These are phyloP conservation scores for Dittrichia graveolens DNA, from an alignment of 129 eudicot genomes.

Conservation along the genomic window DNA sequence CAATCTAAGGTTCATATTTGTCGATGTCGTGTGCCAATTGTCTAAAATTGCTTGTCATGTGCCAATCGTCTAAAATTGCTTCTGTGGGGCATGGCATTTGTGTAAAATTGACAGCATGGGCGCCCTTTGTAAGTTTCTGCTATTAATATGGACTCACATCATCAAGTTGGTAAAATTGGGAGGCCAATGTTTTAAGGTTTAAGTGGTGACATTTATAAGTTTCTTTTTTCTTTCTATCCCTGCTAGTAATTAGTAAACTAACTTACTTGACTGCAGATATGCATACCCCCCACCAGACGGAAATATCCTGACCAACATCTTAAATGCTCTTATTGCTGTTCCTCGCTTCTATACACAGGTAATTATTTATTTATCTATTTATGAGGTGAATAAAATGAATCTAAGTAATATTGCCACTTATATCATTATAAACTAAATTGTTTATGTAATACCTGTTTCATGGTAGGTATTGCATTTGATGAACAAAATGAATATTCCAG, in stretches of 20 bases:
- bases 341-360: slow-evolving; percentile 99
- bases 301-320: slow-evolving; percentile 81
- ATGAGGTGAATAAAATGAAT: not conserved
- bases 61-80: no score
- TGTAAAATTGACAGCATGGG: no score
- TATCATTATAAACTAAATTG: not conserved
- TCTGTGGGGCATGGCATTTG: no score
- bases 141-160: no score
- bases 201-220: not conserved
- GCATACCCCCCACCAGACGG: slow-evolving; percentile 98
- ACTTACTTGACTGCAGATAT: slow-evolving; percentile 49
- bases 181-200: not conserved
- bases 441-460: not conserved
- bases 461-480: slow-evolving; percentile 91
- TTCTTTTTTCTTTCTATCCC: not conserved
- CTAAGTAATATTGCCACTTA: not conserved
- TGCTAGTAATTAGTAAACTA: slow-evolving; percentile 20
- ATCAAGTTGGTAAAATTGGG: no score
- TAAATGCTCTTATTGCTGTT: slow-evolving; percentile 98
- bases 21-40: no score
- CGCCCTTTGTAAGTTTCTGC: no score
- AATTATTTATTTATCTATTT: not conserved
- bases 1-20: not conserved
- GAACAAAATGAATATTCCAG: slow-evolving; percentile 99
- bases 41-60: no score